Conservation (phyloP, 2,329 filamentous ascomycete species). For the Diaporthe amygdali region DNA sequence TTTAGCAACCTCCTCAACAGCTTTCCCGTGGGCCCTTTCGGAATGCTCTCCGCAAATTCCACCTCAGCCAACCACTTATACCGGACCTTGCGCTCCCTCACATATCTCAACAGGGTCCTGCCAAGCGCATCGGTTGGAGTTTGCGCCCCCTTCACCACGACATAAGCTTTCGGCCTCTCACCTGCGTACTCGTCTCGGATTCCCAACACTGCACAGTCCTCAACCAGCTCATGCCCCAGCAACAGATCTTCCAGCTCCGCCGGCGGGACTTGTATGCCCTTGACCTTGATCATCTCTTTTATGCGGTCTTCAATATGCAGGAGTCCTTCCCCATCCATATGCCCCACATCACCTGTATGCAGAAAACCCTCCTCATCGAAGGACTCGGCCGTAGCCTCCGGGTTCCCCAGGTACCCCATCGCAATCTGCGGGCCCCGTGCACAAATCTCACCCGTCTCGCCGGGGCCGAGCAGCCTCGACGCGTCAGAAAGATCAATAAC, state of each 20-base stretch:
- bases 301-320: slow-evolving; percentile 65
- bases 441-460: slow-evolving; percentile 54
- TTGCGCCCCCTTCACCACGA: slow-evolving; percentile 48
- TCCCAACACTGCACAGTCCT: slow-evolving; percentile 66
- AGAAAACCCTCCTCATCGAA: slow-evolving; percentile 62
- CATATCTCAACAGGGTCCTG: slow-evolving; percentile 49
- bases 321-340: slow-evolving; percentile 59
- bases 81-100: slow-evolving; percentile 55
- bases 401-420: slow-evolving; percentile 55
- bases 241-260: slow-evolving; percentile 38
- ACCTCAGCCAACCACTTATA: slow-evolving; percentile 56
- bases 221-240: slow-evolving; percentile 44
- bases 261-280: slow-evolving; percentile 37
- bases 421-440: slow-evolving; percentile 49
- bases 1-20: slow-evolving; percentile 56
- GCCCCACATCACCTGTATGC: slow-evolving; percentile 63
- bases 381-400: slow-evolving; percentile 47
- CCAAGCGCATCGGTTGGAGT: slow-evolving; percentile 36
- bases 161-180: slow-evolving; percentile 65
- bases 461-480: slow-evolving; percentile 38
- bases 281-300: slow-evolving; percentile 59
- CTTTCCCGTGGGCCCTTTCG: slow-evolving; percentile 64
- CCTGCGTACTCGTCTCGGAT: slow-evolving; percentile 55
- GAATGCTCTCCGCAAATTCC: slow-evolving; percentile 55
- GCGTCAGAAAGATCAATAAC: slow-evolving; percentile 49